Base-by-base conservation (phyloP, 768 basidiomycete genomes). In the Rhodotorula taiwanensis region DNA sequence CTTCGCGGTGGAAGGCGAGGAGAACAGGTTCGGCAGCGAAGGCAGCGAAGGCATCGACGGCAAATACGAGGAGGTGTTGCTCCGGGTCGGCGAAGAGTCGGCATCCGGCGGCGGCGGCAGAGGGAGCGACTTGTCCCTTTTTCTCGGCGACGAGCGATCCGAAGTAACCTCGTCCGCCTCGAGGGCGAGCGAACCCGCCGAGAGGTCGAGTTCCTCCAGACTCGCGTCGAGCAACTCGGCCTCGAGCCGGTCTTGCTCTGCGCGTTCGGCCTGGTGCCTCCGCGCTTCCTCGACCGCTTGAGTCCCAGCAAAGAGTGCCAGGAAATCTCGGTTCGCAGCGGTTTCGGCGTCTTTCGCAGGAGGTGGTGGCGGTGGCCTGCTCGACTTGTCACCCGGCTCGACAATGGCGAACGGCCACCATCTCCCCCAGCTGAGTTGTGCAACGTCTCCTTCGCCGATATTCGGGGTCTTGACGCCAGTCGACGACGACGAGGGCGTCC, bases 321-420 rank as follows among this genome's bases (percentile, higher is more conserved):
- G 47, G 41, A 64, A 42, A 2, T 21, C 15, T 2, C 28, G 16
- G 4, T 34, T 10, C 0, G 44, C 34, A 18, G n/a, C 34, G 34
- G n/a, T n/a, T n/a, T 52, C 30, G n/a, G 54, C 7, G 31, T 60
- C 52, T 25, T 54, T 60, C 27, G 8, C 31, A 9, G 60, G 60
- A 20, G 45, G 47, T 1, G 60, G 42, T 1, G 60, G 60, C 28
- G 53, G 27, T 1, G 25, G 5, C 13, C 28, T 16, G 20, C 5
- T 8, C 21, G 54, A 10, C 42, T 27, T 28, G 14, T 16, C 54
- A 6, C 43, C 52, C 18, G 66, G 66, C 31, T 43, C 58, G 47
- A 69, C 67, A 10, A 69, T 59, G 8, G 52, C 23, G n/a, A 69
- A 64, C 3, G 67, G 67, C 67, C 67, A 69, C 67, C 67, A 69